These are phyloP conservation scores for Neofusicoccum cordaticola DNA, from an alignment of 2,329 filamentous ascomycete genomes.

Conservation along the genomic window DNA sequence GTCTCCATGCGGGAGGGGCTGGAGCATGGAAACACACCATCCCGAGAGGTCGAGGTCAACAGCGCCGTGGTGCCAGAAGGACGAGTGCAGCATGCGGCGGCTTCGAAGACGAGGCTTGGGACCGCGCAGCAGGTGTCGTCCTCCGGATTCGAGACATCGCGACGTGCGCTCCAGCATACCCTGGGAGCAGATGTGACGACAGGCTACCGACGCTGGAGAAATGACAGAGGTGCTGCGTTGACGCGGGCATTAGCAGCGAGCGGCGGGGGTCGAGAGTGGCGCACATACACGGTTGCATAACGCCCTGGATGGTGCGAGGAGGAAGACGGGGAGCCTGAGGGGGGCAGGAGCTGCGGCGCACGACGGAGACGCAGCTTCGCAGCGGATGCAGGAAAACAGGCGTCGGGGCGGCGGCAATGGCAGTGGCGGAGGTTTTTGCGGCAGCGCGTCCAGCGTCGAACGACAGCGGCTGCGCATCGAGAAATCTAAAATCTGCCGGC, in stretches of 20 bases:
- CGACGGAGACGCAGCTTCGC: neutral
- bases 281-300: conserved; percentile 14
- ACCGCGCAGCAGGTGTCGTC: conserved; percentile 49
- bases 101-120: conserved; percentile 38
- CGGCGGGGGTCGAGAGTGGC: neutral
- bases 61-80: conserved; percentile 57
- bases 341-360: neutral
- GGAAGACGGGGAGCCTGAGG: neutral
- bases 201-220: conserved; percentile 1
- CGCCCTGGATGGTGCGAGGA: neutral
- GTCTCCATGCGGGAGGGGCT: neutral
- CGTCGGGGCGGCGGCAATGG: neutral
- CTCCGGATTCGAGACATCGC: conserved; percentile 58
- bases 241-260: neutral
- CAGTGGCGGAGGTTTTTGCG: conserved; percentile 7
- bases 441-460: neutral
- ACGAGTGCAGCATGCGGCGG: conserved; percentile 52
- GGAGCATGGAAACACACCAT: conserved; percentile 26
- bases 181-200: conserved; percentile 20
- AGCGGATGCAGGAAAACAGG: neutral
- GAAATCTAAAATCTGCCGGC: neutral
- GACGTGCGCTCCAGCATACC: conserved; percentile 59
- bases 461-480: neutral
- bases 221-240: neutral
- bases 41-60: conserved; percentile 43